phyloP scores from a whole-genome alignment of 345 rosid species.

The Sonneratia alba region DNA sequence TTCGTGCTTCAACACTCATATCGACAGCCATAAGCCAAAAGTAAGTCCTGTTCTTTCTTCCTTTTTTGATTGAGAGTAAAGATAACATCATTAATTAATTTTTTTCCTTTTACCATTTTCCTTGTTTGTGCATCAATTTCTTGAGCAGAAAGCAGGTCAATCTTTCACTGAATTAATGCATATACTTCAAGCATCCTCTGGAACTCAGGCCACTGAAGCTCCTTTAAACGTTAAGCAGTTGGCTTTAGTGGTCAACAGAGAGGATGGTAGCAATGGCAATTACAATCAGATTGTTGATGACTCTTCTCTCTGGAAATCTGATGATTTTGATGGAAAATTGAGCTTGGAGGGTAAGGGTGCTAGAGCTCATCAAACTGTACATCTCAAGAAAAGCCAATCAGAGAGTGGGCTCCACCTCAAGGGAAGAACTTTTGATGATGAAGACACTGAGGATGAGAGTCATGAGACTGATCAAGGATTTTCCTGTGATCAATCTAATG shows the following conservation, averaged over 20 bases:
- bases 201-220: slow-evolving; percentile 23
- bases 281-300: slow-evolving; percentile 21
- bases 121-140: slow-evolving; percentile 1
- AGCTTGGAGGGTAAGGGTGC: slow-evolving; percentile 13
- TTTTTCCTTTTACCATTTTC: not conserved
- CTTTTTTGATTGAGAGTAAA: not conserved
- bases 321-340: slow-evolving; percentile 31
- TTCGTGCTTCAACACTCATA: slow-evolving; percentile 70
- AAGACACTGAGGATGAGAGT: slow-evolving; percentile 26
- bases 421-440: slow-evolving; percentile 25
- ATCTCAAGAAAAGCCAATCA: slow-evolving; percentile 66
- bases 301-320: slow-evolving; percentile 37
- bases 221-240: slow-evolving; percentile 23
- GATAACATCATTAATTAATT: not conserved
- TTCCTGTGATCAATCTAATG: slow-evolving; percentile 39
- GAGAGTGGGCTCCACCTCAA: slow-evolving; percentile 48
- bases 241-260: slow-evolving; percentile 18
- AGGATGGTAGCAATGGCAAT: slow-evolving; percentile 18
- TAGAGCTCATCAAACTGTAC: slow-evolving; percentile 13
- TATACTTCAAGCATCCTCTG: slow-evolving; percentile 30
- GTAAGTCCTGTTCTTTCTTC: slow-evolving; percentile 20
- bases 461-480: slow-evolving; percentile 35
- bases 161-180: slow-evolving; percentile 32
- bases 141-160: slow-evolving; percentile 29
- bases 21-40: slow-evolving; percentile 45